These are phyloP conservation scores for Abelmoschus esculentus DNA, from an alignment of 345 rosid species.

Conservation along the genomic window DNA sequence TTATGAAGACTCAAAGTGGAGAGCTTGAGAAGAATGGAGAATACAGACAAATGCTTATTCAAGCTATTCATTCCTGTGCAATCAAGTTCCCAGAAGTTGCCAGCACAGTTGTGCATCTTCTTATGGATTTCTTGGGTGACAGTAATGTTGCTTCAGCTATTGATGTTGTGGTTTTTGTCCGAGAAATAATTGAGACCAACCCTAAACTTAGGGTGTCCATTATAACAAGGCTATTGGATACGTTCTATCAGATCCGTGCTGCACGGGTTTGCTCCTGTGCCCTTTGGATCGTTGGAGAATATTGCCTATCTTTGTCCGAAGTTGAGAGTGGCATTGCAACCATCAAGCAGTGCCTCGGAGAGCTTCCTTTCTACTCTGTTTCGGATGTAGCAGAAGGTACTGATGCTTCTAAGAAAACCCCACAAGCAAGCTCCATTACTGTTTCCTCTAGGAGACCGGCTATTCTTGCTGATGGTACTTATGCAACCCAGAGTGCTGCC, in stretches of 20 bases:
- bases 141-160: conserved; percentile 66
- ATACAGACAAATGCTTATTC: conserved; percentile 76
- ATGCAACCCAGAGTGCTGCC: conserved; percentile 80
- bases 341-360: conserved; percentile 77
- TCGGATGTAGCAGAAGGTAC: conserved; percentile 55
- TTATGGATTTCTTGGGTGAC: conserved; percentile 85
- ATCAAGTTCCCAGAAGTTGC: conserved; percentile 84
- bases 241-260: conserved; percentile 78
- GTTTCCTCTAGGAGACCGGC: conserved; percentile 71
- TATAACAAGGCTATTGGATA: conserved; percentile 66
- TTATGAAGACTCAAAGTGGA: conserved; percentile 67
- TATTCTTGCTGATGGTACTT: conserved; percentile 73
- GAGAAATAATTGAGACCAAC: conserved; percentile 74
- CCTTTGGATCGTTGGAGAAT: conserved; percentile 79
- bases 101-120: conserved; percentile 70
- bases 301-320: conserved; percentile 66
- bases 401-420: conserved; percentile 46
- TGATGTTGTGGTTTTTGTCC: conserved; percentile 62
- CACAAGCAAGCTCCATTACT: conserved; percentile 37
- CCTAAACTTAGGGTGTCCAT: conserved; percentile 67
- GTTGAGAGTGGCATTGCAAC: conserved; percentile 65
- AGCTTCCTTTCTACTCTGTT: conserved; percentile 53
- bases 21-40: conserved; percentile 77
- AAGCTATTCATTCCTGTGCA: conserved; percentile 79
- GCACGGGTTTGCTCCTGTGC: conserved; percentile 71